Evolutionary conservation across 1,284 basidiomycete genomes (phyloP), one percentile per base, ranked within the genome.

Genomic region (Vanrija pseudolonga): DNA sequence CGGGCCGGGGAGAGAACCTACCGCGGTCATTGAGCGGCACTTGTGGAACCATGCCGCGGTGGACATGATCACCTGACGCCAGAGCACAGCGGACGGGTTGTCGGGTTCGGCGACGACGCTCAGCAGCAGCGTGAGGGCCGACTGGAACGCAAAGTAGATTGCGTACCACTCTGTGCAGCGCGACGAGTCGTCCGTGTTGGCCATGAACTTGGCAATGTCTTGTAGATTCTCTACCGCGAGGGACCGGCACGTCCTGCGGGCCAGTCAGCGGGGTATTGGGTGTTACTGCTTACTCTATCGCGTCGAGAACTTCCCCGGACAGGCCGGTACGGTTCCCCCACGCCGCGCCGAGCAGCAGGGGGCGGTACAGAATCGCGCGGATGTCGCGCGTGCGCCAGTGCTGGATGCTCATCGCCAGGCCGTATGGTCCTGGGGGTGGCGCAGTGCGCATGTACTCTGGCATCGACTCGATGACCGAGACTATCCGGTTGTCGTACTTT

Each of bases 111-210:
- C 60, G 12, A 61, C 56, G 37, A 61, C 46, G 6, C 56, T 59
- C 18, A 63, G 45, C 19, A 63, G 52, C 6, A 63, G n/a, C 6
- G 62, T 61, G 11, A 63, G 50, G 45, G 52, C 37, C 5, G 59
- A 45, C 45, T 63, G 62, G 51, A 61, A 63, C 19, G 56, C 62
- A 36, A 63, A 63, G 53, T 52, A 63, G 17, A 63, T 59, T 0
- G 50, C 46, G 47, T 63, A 63, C 62, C 62, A 63, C 38, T 61
- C 56, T 5, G 45, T 39, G 7, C 59, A 59, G 12, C 59, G 47
- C 9, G 32, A 17, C 11, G 18, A 45, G 45, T 50, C 53, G 5
- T 15, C 8, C 19, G 43, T 24, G 9, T 26, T 23, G 7, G n/a
- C 40, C 23, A 58, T 46, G 38, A 54, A 64, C 4, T 55, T 38